Evolutionary conservation across 2,329 filamentous ascomycete species (phyloP).

Genomic region (Xylaria sp.): DNA sequence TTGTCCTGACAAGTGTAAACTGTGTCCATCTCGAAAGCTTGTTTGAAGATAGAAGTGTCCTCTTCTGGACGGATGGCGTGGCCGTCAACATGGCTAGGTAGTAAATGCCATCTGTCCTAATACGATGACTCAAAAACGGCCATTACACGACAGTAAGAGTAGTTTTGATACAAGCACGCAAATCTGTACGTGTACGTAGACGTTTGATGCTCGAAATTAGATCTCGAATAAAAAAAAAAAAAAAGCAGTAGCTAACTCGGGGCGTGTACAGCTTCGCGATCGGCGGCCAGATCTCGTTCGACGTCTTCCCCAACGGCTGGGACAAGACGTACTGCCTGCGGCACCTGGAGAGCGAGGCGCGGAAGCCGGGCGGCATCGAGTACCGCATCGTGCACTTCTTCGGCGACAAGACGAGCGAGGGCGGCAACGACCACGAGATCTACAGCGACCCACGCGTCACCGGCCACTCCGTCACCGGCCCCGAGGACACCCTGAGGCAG

Average conservation of each 20-base stretch:
- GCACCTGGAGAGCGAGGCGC: slow-evolving; percentile 81
- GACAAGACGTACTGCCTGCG: slow-evolving; percentile 97
- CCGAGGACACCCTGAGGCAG: slow-evolving; percentile 79
- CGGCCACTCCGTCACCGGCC: slow-evolving; percentile 80
- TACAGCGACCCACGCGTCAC: slow-evolving; percentile 79
- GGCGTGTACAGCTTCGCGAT: slow-evolving; percentile 74
- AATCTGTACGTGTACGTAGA: too few species aligned
- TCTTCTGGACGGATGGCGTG: too few species aligned
- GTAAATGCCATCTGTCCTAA: too few species aligned
- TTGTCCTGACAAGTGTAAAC: too few species aligned
- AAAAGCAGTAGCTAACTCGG: not conserved
- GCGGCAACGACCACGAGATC: slow-evolving; percentile 97
- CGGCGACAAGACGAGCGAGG: slow-evolving; percentile 89
- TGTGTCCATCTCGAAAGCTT: too few species aligned
- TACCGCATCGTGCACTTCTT: slow-evolving; percentile 97
- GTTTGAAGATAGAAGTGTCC: too few species aligned
- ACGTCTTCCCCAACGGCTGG: slow-evolving; percentile 96
- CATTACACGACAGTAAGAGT: not conserved
- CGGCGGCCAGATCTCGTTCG: slow-evolving; percentile 96
- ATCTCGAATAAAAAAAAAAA: not conserved
- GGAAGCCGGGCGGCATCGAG: slow-evolving; percentile 67
- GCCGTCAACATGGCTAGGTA: too few species aligned
- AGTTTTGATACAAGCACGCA: not conserved
- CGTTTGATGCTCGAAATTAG: not conserved
- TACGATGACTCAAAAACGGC: too few species aligned